A percentile compares a stretch with the other conserved stretches of the same genome.
Conservation (phyloP, 1,139 yeast genomes). For the Torulaspora globosa region DNA sequence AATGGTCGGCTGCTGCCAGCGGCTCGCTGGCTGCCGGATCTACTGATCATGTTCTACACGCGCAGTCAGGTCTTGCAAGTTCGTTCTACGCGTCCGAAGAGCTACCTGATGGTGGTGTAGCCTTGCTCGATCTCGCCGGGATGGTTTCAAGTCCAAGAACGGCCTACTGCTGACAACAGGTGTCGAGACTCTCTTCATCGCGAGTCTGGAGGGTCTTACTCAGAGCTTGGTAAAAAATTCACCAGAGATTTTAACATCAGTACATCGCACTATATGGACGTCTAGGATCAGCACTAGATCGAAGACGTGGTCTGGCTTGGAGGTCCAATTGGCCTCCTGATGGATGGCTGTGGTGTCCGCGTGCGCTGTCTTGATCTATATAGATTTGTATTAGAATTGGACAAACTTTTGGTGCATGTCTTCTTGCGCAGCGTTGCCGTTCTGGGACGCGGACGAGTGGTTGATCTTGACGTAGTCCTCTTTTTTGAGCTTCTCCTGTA, state of each 20-base stretch:
- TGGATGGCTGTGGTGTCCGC: neutral
- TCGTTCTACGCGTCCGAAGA: neutral
- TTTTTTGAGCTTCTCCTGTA: constrained; percentile 50
- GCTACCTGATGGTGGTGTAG: neutral
- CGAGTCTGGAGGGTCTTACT: neutral
- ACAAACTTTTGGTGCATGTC: constrained; percentile 38
- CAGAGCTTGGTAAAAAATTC: neutral
- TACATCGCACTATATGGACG: neutral
- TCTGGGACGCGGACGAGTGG: constrained; percentile 7
- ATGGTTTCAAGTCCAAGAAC: neutral
- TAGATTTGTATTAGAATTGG: constrained; percentile 26
- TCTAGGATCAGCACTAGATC: neutral
- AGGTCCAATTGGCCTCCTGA: neutral
- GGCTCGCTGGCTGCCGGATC: constrained; percentile 18
- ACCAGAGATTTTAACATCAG: neutral
- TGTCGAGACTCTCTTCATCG: neutral
- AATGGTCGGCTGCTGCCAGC: constrained; percentile 40
- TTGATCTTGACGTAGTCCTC: constrained; percentile 32
- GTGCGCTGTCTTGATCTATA: neutral
- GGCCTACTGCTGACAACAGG: neutral
- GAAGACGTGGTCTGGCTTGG: neutral
- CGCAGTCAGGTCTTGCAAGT: neutral
- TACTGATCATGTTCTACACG: constrained; percentile 12
- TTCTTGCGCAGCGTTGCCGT: constrained; percentile 23
- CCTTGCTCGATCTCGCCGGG: neutral